A percentile compares a stretch with the other conserved stretches of the same genome.
Evolutionary conservation across 148 eudicot genomes (phyloP).

Genomic region (Amaranthus palmeri): DNA sequence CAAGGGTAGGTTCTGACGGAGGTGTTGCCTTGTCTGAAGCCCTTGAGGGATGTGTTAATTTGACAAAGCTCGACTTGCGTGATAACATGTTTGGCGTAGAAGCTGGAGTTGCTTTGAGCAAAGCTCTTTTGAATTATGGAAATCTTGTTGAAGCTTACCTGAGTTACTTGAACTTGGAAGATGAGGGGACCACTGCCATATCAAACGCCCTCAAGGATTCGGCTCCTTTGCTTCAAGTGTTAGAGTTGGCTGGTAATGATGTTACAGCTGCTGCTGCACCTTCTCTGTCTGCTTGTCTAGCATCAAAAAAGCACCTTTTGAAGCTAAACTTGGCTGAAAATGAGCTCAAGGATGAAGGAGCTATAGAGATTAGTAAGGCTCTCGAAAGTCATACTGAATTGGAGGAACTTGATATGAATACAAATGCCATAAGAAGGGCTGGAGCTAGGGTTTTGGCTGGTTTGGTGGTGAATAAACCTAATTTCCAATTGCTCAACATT

Average conservation of each 20-base stretch:
- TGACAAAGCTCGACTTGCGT: constrained; percentile 59
- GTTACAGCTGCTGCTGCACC: constrained; percentile 47
- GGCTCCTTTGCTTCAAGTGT: constrained; percentile 52
- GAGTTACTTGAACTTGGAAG: constrained; percentile 63
- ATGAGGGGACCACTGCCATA: constrained; percentile 52
- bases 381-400: constrained; percentile 51
- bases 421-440: constrained; percentile 52
- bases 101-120: constrained; percentile 57
- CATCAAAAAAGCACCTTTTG: constrained; percentile 35
- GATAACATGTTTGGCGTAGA: constrained; percentile 76
- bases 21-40: constrained; percentile 61
- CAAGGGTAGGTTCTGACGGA: constrained; percentile 61
- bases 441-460: constrained; percentile 66
- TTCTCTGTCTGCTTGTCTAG: constrained; percentile 44
- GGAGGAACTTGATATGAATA: constrained; percentile 54
- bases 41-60: constrained; percentile 31
- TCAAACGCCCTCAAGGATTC: constrained; percentile 44
- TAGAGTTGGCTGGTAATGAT: constrained; percentile 73
- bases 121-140: constrained; percentile 30
- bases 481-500: constrained; percentile 43
- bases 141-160: constrained; percentile 51
- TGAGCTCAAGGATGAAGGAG: constrained; percentile 70
- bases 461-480: constrained; percentile 44
- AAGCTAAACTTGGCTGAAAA: constrained; percentile 58
- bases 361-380: constrained; percentile 49